phyloP scores from a whole-genome alignment of 768 basidiomycete genomes.

The Inosperma sp. region DNA sequence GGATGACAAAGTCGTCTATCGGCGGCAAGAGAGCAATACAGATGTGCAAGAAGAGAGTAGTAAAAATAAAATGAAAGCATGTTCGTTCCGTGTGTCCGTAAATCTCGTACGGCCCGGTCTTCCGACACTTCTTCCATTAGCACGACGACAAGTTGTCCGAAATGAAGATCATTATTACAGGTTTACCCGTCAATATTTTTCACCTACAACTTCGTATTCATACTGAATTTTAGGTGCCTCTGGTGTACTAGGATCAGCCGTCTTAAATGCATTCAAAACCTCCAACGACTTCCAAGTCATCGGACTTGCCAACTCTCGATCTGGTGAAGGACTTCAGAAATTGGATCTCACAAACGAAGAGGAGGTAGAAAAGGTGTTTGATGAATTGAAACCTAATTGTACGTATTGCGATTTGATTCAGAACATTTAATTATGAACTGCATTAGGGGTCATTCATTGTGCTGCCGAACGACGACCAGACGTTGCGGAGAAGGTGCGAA shows the following conservation, averaged over 20 bases:
- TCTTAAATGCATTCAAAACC: slow-evolving; percentile 60
- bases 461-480: slow-evolving; percentile 93
- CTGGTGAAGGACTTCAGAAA: slow-evolving; percentile 45
- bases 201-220: not conserved
- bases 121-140: not conserved
- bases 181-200: slow-evolving; percentile 26
- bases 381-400: slow-evolving; percentile 65
- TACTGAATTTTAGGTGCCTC: slow-evolving; percentile 66
- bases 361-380: slow-evolving; percentile 53
- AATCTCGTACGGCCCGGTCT: too few species aligned
- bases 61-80: too few species aligned
- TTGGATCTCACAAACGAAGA: slow-evolving; percentile 65
- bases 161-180: slow-evolving; percentile 57
- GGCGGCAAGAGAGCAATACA: too few species aligned
- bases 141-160: not conserved
- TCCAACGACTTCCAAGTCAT: slow-evolving; percentile 45
- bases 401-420: slow-evolving; percentile 8
- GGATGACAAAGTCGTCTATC: too few species aligned
- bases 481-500: slow-evolving; percentile 83
- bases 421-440: slow-evolving; percentile 2
- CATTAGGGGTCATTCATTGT: slow-evolving; percentile 83
- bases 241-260: slow-evolving; percentile 82
- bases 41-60: too few species aligned
- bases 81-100: too few species aligned
- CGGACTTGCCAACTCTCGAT: slow-evolving; percentile 70